These are phyloP conservation scores for Chionographis japonica DNA, from an alignment of 106 monocot species.

Conservation along the genomic window DNA sequence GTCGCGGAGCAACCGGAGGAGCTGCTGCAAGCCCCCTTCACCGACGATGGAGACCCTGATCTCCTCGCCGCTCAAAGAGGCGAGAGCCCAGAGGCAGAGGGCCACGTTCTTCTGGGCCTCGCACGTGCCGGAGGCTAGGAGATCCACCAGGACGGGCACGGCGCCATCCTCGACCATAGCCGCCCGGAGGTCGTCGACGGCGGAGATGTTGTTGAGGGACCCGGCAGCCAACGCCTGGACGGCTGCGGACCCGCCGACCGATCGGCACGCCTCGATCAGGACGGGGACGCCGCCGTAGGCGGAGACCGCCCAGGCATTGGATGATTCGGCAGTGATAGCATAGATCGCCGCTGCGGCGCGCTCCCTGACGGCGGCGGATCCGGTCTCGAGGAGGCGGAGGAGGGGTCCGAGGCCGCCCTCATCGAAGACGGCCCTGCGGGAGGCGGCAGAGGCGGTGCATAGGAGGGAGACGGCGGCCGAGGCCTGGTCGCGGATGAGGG, in stretches of 20 bases:
- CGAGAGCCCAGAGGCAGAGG: conserved; percentile 52
- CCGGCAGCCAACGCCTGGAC: conserved; percentile 35
- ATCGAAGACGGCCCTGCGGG: conserved; percentile 59
- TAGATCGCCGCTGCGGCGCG: conserved; percentile 49
- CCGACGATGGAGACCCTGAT: conserved; percentile 33
- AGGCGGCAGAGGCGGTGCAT: conserved; percentile 46
- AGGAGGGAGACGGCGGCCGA: conserved; percentile 39
- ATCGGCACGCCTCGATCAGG: conserved; percentile 52
- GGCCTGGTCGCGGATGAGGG: conserved; percentile 54
- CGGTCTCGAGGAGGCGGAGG: conserved; percentile 67
- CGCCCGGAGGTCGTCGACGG: conserved; percentile 37
- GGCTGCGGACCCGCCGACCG: conserved; percentile 27
- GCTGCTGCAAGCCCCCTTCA: conserved; percentile 41
- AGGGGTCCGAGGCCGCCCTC: conserved; percentile 81
- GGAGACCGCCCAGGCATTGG: conserved; percentile 67
- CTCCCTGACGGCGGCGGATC: conserved; percentile 31
- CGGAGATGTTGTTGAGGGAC: conserved; percentile 46
- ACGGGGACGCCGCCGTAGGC: conserved; percentile 72
- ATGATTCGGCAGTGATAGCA: conserved; percentile 52
- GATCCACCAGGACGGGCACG: conserved; percentile 48
- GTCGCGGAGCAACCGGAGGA: conserved; percentile 37
- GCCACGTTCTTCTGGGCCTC: conserved; percentile 36
- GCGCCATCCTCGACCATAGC: conserved; percentile 73
- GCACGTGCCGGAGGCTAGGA: conserved; percentile 25
- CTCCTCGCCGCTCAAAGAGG: conserved; percentile 35